Percentiles rank a stretch among this genome's conserved stretches.
Evolutionary conservation across 202 grass and related monocot species (phyloP).

Genomic region (Tripidium arundinaceum): DNA sequence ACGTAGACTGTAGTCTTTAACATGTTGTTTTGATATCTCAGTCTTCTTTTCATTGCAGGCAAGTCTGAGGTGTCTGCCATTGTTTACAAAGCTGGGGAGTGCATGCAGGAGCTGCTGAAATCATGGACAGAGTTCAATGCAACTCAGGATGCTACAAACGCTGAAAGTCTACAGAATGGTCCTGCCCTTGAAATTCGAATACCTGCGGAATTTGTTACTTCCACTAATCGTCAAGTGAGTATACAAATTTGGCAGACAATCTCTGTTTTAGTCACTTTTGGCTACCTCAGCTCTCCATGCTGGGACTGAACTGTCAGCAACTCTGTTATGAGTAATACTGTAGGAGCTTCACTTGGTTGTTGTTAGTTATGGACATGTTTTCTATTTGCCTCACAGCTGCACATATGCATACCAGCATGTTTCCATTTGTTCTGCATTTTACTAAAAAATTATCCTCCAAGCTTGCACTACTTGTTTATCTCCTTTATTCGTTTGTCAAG

Average conservation of each 20-base stretch:
- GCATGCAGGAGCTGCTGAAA: too few relatives aligned
- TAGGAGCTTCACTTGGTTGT: conserved; percentile 8
- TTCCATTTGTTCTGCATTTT: background rate
- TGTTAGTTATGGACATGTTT: background rate
- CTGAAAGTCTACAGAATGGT: too few relatives aligned
- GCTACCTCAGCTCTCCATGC: background rate
- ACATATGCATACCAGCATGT: background rate
- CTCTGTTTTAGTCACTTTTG: background rate
- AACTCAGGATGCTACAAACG: too few relatives aligned
- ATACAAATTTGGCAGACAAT: too few relatives aligned
- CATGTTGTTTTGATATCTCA: background rate
- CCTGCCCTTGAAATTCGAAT: too few relatives aligned
- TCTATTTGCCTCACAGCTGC: background rate
- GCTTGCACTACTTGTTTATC: background rate
- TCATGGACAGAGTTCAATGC: too few relatives aligned
- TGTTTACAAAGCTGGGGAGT: too few relatives aligned
- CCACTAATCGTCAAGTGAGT: too few relatives aligned
- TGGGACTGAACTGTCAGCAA: conserved; percentile 5
- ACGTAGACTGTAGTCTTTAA: too few relatives aligned
- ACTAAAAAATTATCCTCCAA: background rate
- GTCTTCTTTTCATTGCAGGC: too few relatives aligned
- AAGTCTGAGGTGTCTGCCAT: too few relatives aligned
- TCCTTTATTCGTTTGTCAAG: conserved; percentile 12
- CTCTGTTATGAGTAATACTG: background rate
- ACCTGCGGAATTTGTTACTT: too few relatives aligned